These are phyloP conservation scores for Leccinum uliginosum DNA, from an alignment of 768 basidiomycete species.

Conservation along the genomic window DNA sequence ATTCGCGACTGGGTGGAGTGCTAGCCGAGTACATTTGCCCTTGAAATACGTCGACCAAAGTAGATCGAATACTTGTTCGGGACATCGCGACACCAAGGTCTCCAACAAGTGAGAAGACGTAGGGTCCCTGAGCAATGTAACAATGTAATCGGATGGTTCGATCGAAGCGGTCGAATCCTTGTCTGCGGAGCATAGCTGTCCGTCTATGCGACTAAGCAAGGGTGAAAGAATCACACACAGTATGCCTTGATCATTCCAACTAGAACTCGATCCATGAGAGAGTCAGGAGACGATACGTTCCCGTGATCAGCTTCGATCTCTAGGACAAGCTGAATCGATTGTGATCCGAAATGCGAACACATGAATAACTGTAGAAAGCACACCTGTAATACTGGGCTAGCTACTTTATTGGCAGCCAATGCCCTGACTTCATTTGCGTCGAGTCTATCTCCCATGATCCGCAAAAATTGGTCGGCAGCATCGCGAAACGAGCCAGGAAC, in stretches of 20 bases:
- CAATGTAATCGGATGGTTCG: constrained; percentile 72
- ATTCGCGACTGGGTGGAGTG: constrained; percentile 88
- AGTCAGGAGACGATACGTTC: constrained; percentile 54
- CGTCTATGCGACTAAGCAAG: background rate
- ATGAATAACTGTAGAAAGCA: constrained; percentile 14
- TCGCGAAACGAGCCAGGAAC: constrained; percentile 48
- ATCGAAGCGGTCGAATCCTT: constrained; percentile 32
- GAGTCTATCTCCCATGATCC: constrained; percentile 46
- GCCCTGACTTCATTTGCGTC: constrained; percentile 73
- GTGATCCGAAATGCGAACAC: constrained; percentile 5
- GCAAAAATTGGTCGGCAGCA: constrained; percentile 45
- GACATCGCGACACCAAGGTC: constrained; percentile 61
- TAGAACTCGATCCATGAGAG: constrained; percentile 77
- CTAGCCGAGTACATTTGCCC: constrained; percentile 67
- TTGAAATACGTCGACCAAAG: constrained; percentile 80
- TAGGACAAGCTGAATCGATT: constrained; percentile 58
- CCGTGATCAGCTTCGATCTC: constrained; percentile 75
- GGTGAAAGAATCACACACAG: constrained; percentile 40
- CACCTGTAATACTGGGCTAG: constrained; percentile 74
- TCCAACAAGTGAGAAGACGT: constrained; percentile 92
- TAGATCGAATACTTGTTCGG: constrained; percentile 52
- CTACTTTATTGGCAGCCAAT: constrained; percentile 69
- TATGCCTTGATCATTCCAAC: constrained; percentile 67
- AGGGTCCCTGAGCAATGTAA: constrained; percentile 76
- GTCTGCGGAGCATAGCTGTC: constrained; percentile 29